These are phyloP conservation scores for Kalanchoe fedtschenkoi DNA, from an alignment of 164 flowering plant genomes.

Conservation along the genomic window DNA sequence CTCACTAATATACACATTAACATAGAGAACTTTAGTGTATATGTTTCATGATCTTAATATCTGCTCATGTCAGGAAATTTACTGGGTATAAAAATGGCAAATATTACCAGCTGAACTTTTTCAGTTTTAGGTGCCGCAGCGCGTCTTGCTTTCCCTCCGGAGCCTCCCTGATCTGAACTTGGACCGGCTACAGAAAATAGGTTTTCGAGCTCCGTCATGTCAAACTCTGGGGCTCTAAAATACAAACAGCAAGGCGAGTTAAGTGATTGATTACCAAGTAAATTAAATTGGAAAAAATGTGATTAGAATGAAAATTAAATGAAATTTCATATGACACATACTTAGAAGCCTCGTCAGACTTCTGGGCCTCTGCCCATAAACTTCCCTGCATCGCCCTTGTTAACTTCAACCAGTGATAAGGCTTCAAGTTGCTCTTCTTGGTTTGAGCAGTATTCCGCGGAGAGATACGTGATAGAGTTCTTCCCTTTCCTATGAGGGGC, in stretches of 20 bases:
- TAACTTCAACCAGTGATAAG: slow-evolving; percentile 42
- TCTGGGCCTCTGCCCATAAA: slow-evolving; percentile 47
- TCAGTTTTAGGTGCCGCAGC: slow-evolving; percentile 55
- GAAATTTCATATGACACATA: slow-evolving; percentile 11
- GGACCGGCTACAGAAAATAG: slow-evolving; percentile 82
- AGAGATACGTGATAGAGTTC: slow-evolving; percentile 18
- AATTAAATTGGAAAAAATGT: neutral
- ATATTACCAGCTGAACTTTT: slow-evolving; percentile 78
- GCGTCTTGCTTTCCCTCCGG: slow-evolving; percentile 39
- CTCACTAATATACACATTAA: too few relatives aligned
- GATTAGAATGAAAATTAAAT: neutral
- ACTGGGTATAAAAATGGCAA: neutral
- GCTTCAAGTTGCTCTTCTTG: slow-evolving; percentile 27
- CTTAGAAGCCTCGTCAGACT: slow-evolving; percentile 30
- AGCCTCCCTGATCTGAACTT: slow-evolving; percentile 30
- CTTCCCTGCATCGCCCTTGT: slow-evolving; percentile 46
- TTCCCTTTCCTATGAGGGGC: slow-evolving; percentile 25
- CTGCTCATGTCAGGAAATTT: neutral
- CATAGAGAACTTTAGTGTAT: too few relatives aligned
- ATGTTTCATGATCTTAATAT: neutral
- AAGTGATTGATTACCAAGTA: neutral
- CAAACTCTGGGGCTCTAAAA: slow-evolving; percentile 86
- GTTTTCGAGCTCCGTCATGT: slow-evolving; percentile 82
- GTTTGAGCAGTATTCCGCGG: slow-evolving; percentile 18
- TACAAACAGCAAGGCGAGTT: neutral